Percentiles rank a stretch among this genome's conserved stretches.
Evolutionary conservation across 208 protist genomes (phyloP).

Genomic region (Acanthamoeba castellanii): DNA sequence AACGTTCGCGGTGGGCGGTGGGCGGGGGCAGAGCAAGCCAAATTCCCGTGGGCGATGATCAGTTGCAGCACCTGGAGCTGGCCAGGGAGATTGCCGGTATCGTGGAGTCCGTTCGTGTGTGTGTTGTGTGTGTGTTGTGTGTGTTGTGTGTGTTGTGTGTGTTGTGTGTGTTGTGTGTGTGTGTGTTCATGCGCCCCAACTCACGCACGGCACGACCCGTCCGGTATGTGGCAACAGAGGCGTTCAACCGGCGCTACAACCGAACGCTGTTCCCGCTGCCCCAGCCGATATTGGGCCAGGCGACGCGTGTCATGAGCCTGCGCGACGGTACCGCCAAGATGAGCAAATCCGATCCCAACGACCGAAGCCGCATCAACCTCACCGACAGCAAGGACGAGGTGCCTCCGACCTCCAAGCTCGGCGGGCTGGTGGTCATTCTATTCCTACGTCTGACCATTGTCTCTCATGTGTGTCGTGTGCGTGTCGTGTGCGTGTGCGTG

Average conservation of each 20-base stretch:
- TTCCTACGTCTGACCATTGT: neutral
- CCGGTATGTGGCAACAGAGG: neutral
- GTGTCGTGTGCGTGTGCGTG: neutral
- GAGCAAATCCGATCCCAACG: slow-evolving; percentile 83
- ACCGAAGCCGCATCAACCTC: slow-evolving; percentile 83
- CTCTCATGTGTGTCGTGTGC: neutral
- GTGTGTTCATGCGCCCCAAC: neutral
- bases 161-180: neutral
- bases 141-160: neutral
- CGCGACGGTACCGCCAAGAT: slow-evolving; percentile 85
- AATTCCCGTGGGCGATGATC: slow-evolving; percentile 88
- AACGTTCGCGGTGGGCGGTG: neutral
- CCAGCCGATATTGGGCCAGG: slow-evolving; percentile 71
- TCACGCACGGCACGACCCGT: no score
- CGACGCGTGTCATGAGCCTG: slow-evolving; percentile 84
- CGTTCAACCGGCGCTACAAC: slow-evolving; percentile 81
- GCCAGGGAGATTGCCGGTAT: slow-evolving; percentile 80
- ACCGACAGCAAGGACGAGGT: slow-evolving; percentile 80
- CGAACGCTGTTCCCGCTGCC: slow-evolving; percentile 76
- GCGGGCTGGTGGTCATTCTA: neutral
- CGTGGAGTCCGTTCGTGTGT: no score
- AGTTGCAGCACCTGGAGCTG: slow-evolving; percentile 87
- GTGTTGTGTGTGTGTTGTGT: no score
- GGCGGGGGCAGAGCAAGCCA: slow-evolving; percentile 75
- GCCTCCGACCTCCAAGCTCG: neutral